Evolutionary conservation across 495 filamentous ascomycete genomes (phyloP), one percentile per base, ranked within the genome.

Genomic region (Aspergillus indologenus): DNA sequence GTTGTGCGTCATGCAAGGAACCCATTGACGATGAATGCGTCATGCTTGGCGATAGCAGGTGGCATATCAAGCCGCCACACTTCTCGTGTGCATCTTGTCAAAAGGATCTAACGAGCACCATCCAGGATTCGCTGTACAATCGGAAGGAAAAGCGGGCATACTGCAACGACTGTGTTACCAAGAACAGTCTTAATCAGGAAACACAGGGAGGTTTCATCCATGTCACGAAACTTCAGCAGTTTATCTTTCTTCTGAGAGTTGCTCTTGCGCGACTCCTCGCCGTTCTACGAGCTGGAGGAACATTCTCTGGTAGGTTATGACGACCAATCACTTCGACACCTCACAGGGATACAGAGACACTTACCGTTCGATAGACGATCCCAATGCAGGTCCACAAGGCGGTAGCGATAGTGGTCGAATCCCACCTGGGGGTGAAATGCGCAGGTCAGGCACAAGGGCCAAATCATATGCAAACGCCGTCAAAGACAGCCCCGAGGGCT

Each of bases 1-100:
- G 90, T 53, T 99, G 94, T 67, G 75, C 80, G 18, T 67, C 81
- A 11, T 99, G 94, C 73, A 85, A 87, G 61, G 87, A 88, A 58
- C 89, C 93, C 5, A 91, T 99, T 56, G 95, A 99, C 61, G 94
- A 99, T 64, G 92, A 93, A 66, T 98, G 95, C 70, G 79, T 88
- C 55, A 81, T 83, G 54, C 78, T 77, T 54, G 85, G 82, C 34
- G 84, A 94, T 45, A 84, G 81, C 67, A 82, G 91, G 63, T 96
- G 93, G 88, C 93, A 98, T 68, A 69, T 88, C 19, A 80, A 81
- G 20, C 77, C 75, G 5, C 68, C 76, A 49, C 96, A 96, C 73
- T 79, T 95, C 58, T 75, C 77, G 31, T 99, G 94, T 71, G 76
- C 76, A 15, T 84, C 81, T 48, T 98, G 94, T 65, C 81, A 85